These are phyloP conservation scores for Crithidia acanthocephali DNA, from an alignment of 208 protist genomes.

Conservation along the genomic window DNA sequence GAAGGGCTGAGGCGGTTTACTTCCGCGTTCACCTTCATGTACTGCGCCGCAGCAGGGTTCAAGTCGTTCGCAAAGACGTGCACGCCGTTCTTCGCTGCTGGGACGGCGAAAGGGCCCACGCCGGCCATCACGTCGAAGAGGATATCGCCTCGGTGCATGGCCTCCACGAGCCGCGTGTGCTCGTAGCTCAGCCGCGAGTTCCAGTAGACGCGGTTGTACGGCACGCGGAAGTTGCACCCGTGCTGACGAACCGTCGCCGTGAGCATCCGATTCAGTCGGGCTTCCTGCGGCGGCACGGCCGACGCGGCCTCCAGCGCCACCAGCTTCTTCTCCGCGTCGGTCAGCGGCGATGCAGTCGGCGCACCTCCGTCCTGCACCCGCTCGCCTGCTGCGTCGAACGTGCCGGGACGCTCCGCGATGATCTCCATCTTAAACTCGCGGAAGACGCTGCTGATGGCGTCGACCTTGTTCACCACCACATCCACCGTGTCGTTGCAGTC, in stretches of 20 bases:
- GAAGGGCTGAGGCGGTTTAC: conserved; percentile 82
- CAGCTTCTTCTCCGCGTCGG: conserved; percentile 34
- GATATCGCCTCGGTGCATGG: conserved; percentile 71
- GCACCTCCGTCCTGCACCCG: neutral
- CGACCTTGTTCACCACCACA: conserved; percentile 98
- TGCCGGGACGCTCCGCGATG: conserved; percentile 81
- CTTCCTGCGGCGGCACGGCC: conserved; percentile 19
- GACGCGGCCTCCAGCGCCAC: conserved; percentile 16
- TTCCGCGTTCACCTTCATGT: conserved; percentile 89
- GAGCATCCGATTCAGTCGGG: conserved; percentile 44
- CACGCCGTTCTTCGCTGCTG: conserved; percentile 87
- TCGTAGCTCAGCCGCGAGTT: conserved; percentile 96
- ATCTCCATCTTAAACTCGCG: conserved; percentile 98
- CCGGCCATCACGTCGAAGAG: conserved; percentile 97
- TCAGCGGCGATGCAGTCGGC: conserved; percentile 5
- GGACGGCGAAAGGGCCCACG: conserved; percentile 98
- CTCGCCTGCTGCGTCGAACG: neutral
- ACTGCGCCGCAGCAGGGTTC: conserved; percentile 94
- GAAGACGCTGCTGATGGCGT: conserved; percentile 95
- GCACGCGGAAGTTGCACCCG: conserved; percentile 94
- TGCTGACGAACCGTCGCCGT: conserved; percentile 91
- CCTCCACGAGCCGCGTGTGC: conserved; percentile 91
- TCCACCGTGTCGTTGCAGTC: conserved; percentile 94
- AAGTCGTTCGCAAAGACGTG: conserved; percentile 97
- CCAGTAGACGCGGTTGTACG: conserved; percentile 98